Base-by-base conservation (phyloP, 2,329 filamentous ascomycete species). In the Diaporthe batatas region DNA sequence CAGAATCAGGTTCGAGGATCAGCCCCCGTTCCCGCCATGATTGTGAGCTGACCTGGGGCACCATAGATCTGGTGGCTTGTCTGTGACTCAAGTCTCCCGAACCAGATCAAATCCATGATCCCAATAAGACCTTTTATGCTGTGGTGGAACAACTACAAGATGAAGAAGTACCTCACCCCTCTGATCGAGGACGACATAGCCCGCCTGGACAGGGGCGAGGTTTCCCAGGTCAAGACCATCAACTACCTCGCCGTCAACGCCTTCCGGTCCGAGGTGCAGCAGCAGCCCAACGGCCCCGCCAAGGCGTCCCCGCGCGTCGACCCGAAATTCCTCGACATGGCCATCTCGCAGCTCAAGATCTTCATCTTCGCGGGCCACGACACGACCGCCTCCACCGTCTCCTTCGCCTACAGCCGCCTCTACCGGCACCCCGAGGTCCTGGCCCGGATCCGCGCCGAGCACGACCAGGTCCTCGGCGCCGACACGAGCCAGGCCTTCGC, bases 401-500 rank as follows among this genome's bases (percentile, higher is more conserved):
- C 62, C 18, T 75, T 71, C 39, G 54, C 44, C 29, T 75, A 73
- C 68, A 70, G 64, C 42, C 73, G 74, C 11, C 72, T 78, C 14
- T 75, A 74, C 23, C 79, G 77, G 44, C 57, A 77, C 32, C 78
- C 77, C 2, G 75, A 77, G 8, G 74, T 77, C 2, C 70, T 79
- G 1, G 68, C 67, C 4, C 77, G 74, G 39, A 23, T 81, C 8
- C 76, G 80, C 3, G 73, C 75, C 25, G 81, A 83, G 72, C 79
- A 79, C 44, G 76, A 78, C 34, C 29, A 65, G 2, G 73, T 82
- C 1, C 76, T 82, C 0, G 80, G 78, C 0, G 64, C 68, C 1
- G 73, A 77, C 18, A 53, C 83, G 8, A 77, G 81, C 2, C 76
- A 79, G 6, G 78, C 81, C 7, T 78, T 80, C 0, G 82, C 82